These are phyloP conservation scores for Carex pumila DNA, from an alignment of 176 grass and related monocot genomes.

Conservation along the genomic window DNA sequence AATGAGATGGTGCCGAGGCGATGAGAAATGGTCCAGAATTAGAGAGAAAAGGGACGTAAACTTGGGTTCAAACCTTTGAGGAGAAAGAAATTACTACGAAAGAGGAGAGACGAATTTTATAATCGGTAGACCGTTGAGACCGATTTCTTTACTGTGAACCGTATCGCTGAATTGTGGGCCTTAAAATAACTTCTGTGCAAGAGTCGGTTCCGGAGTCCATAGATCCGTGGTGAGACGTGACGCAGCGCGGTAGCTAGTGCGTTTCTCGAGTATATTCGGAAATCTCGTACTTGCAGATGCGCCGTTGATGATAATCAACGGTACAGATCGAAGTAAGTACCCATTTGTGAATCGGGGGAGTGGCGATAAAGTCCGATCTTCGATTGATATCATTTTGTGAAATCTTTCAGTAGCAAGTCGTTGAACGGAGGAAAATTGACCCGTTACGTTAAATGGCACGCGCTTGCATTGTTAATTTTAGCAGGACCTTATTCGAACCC, in stretches of 20 bases:
- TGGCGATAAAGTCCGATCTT: neutral
- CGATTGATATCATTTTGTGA: neutral
- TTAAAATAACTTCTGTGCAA: neutral
- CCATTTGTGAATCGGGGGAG: neutral
- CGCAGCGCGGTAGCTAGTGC: neutral
- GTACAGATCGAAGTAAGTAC: neutral
- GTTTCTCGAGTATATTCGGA: slow-evolving; percentile 3
- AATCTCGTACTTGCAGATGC: neutral
- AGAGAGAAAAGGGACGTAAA: neutral
- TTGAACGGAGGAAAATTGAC: too few species aligned
- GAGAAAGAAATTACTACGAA: neutral
- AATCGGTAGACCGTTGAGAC: neutral
- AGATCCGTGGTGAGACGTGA: neutral
- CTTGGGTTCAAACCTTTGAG: neutral
- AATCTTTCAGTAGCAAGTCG: neutral
- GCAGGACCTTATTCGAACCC: neutral
- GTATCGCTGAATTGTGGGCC: neutral
- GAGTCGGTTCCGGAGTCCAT: too few species aligned
- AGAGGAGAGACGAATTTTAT: neutral
- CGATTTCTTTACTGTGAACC: neutral
- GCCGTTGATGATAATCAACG: neutral
- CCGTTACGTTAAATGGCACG: neutral
- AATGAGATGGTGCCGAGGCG: neutral
- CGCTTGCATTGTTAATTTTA: neutral
- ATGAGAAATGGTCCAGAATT: neutral